A percentile compares a stretch with the other conserved stretches of the same genome.
These are phyloP conservation scores for Apiospora arundinis DNA, from an alignment of 2,329 filamentous ascomycete genomes.

Conservation along the genomic window DNA sequence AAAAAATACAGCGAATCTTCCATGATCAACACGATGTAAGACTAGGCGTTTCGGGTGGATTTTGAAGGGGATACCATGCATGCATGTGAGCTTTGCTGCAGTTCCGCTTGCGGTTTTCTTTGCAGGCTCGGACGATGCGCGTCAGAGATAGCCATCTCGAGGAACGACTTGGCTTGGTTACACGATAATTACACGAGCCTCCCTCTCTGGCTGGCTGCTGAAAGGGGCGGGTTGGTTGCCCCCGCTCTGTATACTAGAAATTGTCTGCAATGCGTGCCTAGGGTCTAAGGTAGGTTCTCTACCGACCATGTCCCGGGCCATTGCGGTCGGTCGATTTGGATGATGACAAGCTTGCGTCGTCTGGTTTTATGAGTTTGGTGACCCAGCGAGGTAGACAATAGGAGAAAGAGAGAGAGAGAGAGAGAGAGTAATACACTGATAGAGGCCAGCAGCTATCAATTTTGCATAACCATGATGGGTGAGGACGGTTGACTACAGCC, in stretches of 20 bases:
- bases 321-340: not conserved
- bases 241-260: not conserved
- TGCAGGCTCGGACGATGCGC: not conserved
- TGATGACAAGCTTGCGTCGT: not conserved
- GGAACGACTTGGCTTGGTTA: constrained; percentile 8
- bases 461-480: not conserved
- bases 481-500: not conserved
- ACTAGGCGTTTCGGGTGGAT: constrained; percentile 25
- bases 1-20: not conserved
- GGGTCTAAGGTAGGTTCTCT: not conserved
- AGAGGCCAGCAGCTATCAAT: not conserved
- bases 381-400: not conserved
- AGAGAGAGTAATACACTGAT: constrained; percentile 13
- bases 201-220: not conserved
- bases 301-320: not conserved
- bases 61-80: constrained; percentile 21
- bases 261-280: not conserved
- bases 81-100: constrained; percentile 9
- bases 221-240: not conserved
- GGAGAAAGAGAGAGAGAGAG: too few species aligned
- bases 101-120: not conserved
- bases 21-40: constrained; percentile 23
- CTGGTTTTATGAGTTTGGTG: not conserved
- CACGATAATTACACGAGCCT: not conserved
- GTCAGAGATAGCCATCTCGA: not conserved